Evolutionary conservation across 257 asterid species (phyloP), one percentile per base, ranked within the genome.

Genomic region (Scutellaria baicalensis): DNA sequence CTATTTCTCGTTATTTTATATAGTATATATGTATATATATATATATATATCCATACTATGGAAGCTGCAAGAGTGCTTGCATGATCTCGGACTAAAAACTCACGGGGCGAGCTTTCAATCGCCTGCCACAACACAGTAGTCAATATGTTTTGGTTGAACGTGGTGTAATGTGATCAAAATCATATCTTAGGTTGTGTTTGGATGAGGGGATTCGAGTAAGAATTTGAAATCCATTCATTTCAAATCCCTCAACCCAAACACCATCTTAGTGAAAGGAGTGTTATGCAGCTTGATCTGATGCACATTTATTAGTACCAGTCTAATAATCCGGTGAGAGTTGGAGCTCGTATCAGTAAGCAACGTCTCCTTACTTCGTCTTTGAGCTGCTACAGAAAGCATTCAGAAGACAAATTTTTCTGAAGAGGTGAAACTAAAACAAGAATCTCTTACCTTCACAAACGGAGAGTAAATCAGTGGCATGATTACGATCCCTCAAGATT

Each of bases 281-380:
- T 27, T 27, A 27, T 27, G 33, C 33, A 27, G 33, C 33, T 27
- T 27, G 33, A 1, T 27, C 33, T 27, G 3, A 27, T 27, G 33
- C 2, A 63, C 9, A 47, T 64, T 62, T 40, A 14, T 18, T 68
- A 62, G 6, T 90, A 93, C 98, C 96, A 93, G 77, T 85, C 91
- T 81, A 63, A 87, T 81, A 57, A 93, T 90, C 81, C 86, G 98
- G 78, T 93, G 97, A 75, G 98, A 88, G 74, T 92, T 76, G 36
- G 93, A 86, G 83, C 95, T 86, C 61, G 67, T 81, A 75, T 84
- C 96, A 33, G 84, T 83, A 14, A 82, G 84, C 73, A 83, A 73
- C 0, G 86, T 85, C 76, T 88, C 98, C 35, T 89, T 92, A 45
- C 78, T 84, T 78, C 79, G 96, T 57, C 93, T 86, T 73, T 90